phyloP scores from a whole-genome alignment of 768 basidiomycete species.

The Podaxis mareebaensis region DNA sequence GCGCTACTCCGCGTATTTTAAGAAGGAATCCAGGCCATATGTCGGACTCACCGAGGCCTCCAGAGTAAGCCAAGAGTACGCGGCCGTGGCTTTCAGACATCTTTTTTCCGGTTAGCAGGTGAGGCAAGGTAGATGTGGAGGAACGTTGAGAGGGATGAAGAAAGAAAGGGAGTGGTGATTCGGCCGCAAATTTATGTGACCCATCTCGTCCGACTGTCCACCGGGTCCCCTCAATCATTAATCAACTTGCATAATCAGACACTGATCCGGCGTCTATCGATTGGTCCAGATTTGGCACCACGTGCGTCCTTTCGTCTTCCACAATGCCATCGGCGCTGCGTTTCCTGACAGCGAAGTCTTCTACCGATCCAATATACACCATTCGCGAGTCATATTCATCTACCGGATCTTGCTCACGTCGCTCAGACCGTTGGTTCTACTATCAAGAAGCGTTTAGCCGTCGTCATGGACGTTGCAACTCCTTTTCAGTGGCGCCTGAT shows the following conservation, averaged over 20 bases:
- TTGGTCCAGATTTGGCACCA: not conserved
- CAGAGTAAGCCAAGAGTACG: constrained; percentile 96
- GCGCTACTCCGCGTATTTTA: constrained; percentile 4
- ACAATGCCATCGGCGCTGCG: not conserved
- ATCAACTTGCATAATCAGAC: not conserved
- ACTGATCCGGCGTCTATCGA: constrained; percentile 8
- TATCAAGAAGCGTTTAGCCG: too few relatives aligned
- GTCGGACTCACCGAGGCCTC: constrained; percentile 79
- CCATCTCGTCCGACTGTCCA: not conserved
- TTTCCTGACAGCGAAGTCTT: not conserved
- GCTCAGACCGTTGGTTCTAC: too few relatives aligned
- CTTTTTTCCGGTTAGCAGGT: constrained; percentile 16
- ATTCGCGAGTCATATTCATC: not conserved
- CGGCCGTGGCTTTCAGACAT: constrained; percentile 69
- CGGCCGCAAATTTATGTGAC: not conserved
- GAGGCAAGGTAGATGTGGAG: not conserved
- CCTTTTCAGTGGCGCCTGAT: not conserved
- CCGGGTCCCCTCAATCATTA: not conserved
- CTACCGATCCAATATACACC: not conserved
- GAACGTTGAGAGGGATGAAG: constrained; percentile 1
- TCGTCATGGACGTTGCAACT: not conserved
- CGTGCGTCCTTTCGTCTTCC: not conserved
- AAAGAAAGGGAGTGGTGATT: not conserved
- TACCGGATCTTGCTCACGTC: not conserved
- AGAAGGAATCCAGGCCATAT: not conserved